phyloP scores from a whole-genome alignment of 441 rosid species.

The Erodium texanum region DNA sequence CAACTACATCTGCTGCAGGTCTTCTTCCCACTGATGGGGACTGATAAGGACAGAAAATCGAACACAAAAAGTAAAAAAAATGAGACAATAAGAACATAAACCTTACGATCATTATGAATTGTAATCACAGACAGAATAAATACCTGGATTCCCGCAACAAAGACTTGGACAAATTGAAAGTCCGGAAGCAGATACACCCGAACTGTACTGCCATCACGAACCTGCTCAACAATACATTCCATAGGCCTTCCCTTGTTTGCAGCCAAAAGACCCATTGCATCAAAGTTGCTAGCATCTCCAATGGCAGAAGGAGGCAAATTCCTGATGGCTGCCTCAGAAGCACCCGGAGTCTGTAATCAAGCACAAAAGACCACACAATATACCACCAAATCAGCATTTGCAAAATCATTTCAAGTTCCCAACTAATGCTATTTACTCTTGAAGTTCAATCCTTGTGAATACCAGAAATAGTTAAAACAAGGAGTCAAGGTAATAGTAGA shows the following conservation, averaged over 20 bases:
- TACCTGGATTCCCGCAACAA: constrained; percentile 97
- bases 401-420: background rate
- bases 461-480: background rate
- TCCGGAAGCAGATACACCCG: constrained; percentile 93
- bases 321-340: constrained; percentile 71
- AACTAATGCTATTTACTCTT: background rate
- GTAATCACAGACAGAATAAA: background rate
- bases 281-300: constrained; percentile 74
- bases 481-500: background rate
- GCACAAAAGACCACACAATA: constrained; percentile 6
- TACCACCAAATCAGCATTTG: background rate
- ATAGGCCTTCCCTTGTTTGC: constrained; percentile 81
- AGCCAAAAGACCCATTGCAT: constrained; percentile 74
- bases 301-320: constrained; percentile 87
- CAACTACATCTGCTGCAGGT: constrained; percentile 39
- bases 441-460: background rate
- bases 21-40: constrained; percentile 86
- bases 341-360: constrained; percentile 58
- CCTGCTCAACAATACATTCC: constrained; percentile 93
- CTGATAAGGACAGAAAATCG: constrained; percentile 22
- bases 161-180: constrained; percentile 91
- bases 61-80: background rate
- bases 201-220: constrained; percentile 92
- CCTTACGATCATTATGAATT: background rate
- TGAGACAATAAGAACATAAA: background rate